These are phyloP conservation scores for Selaginella tamariscina DNA, from an alignment of 75 land plant species.

Conservation along the genomic window DNA sequence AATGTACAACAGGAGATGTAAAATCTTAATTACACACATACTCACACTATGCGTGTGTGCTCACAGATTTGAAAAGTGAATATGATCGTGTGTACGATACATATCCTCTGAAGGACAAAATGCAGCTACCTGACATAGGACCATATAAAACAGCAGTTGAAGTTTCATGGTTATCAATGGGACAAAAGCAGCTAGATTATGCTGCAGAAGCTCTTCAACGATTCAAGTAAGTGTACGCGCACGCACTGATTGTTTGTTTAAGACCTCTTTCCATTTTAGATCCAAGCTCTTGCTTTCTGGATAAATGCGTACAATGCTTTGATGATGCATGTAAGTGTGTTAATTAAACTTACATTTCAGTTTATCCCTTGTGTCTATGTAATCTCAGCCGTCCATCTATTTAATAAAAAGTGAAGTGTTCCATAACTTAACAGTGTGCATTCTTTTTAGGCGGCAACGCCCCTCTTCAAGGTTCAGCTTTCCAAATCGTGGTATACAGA, in stretches of 20 bases:
- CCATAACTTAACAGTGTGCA: too few relatives aligned
- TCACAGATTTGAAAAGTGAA: too few relatives aligned
- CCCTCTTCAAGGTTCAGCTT: too few relatives aligned
- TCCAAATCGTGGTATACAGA: too few relatives aligned
- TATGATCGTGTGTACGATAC: conserved; percentile 46
- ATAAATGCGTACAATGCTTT: conserved; percentile 88
- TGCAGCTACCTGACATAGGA: conserved; percentile 78
- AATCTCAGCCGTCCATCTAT: too few relatives aligned
- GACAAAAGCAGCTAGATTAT: conserved; percentile 69
- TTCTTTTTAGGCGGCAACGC: too few relatives aligned
- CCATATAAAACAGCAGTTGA: conserved; percentile 48
- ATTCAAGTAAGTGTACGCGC: conserved; percentile 40
- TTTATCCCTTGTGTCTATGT: too few relatives aligned
- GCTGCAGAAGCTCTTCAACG: conserved; percentile 54
- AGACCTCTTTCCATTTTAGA: neutral
- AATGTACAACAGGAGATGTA: too few relatives aligned
- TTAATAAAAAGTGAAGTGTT: too few relatives aligned
- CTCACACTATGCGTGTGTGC: too few relatives aligned
- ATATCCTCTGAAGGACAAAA: conserved; percentile 46
- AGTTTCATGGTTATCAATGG: conserved; percentile 82
- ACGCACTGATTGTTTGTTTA: neutral
- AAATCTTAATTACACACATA: too few relatives aligned
- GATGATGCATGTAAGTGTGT: conserved; percentile 84
- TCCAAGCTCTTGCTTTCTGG: conserved; percentile 58
- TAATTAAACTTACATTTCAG: too few relatives aligned